Conservation (phyloP, 345 rosid species). For the Luvunga scandens region DNA sequence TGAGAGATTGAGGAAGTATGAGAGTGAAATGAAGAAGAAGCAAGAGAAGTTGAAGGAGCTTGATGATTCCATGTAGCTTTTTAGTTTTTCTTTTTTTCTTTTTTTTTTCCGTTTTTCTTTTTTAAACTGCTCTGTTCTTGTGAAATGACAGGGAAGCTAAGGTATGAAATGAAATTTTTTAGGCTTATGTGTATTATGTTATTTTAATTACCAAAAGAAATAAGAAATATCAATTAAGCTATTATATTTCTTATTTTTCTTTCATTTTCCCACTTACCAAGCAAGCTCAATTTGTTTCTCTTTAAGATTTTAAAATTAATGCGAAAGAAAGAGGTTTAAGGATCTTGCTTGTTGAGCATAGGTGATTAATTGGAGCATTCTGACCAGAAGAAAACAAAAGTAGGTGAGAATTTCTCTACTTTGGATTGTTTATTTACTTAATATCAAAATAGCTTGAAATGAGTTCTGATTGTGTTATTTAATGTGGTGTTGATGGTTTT, state of each 20-base stretch:
- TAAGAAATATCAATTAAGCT: not conserved
- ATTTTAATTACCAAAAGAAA: not conserved
- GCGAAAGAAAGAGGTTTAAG: not conserved
- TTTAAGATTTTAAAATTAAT: not conserved
- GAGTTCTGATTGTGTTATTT: not conserved
- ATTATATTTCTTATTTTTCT: not conserved
- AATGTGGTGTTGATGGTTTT: not conserved
- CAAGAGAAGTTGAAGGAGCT: constrained; percentile 46
- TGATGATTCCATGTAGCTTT: constrained; percentile 40
- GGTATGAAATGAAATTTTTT: not conserved
- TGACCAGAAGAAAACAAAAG: not conserved
- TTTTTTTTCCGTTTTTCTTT: not conserved
- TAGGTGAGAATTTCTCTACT: not conserved
- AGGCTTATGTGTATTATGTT: not conserved
- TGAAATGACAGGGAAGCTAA: not conserved
- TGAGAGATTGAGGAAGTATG: constrained; percentile 63
- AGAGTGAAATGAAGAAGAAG: constrained; percentile 54
- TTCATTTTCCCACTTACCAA: not conserved
- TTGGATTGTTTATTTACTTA: not conserved
- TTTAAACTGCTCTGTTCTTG: not conserved
- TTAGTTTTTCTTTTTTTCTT: not conserved
- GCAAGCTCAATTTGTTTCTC: not conserved
- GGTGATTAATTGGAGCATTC: not conserved
- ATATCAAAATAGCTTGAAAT: not conserved
- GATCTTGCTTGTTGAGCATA: not conserved